A percentile compares a stretch with the other conserved stretches of the same genome.
phyloP scores from a whole-genome alignment of 2,329 filamentous ascomycete genomes.

The Pseudocercospora musae region DNA sequence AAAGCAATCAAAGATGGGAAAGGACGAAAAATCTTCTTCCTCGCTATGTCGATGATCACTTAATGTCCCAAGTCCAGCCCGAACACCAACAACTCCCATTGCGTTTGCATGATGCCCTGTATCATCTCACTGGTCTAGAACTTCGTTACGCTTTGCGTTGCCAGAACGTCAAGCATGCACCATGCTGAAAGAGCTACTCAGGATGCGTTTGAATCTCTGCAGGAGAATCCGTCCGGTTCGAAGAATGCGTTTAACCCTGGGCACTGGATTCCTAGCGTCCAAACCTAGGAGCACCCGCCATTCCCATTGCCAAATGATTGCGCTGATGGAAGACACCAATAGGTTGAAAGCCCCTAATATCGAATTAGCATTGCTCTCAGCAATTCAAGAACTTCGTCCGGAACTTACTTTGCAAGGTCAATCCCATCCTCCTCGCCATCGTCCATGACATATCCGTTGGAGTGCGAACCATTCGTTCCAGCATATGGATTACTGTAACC shows the following conservation, averaged over 20 bases:
- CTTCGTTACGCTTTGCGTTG: neutral
- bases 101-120: neutral
- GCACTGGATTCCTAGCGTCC: conserved; percentile 18
- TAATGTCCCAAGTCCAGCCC: neutral
- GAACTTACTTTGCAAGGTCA: conserved; percentile 49
- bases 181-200: neutral
- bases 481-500: conserved; percentile 10
- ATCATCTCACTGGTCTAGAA: neutral
- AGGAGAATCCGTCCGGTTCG: neutral
- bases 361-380: conserved; percentile 13
- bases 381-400: neutral
- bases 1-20: neutral
- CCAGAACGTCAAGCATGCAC: neutral
- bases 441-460: conserved; percentile 35
- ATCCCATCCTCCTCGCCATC: conserved; percentile 47
- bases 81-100: neutral
- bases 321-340: conserved; percentile 47
- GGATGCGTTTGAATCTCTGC: neutral
- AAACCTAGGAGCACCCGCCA: conserved; percentile 23
- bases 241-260: neutral
- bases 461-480: conserved; percentile 3
- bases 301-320: conserved; percentile 32
- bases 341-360: conserved; percentile 47
- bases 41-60: neutral
- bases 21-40: neutral